Evolutionary conservation across 257 asterid genomes (phyloP).

Genomic region (Phtheirospermum japonicum): DNA sequence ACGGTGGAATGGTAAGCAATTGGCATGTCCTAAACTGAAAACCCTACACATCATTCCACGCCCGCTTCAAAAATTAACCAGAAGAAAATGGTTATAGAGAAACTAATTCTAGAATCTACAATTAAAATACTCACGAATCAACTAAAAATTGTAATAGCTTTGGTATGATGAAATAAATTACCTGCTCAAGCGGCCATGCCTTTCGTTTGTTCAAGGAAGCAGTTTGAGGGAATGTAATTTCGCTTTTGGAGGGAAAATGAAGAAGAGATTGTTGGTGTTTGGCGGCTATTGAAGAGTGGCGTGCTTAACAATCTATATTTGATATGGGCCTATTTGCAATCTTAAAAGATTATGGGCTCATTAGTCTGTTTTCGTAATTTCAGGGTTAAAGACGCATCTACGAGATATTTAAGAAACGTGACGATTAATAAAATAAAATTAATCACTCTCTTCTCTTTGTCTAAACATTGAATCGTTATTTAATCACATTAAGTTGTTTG

Average conservation of each 20-base stretch:
- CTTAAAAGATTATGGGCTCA: no score
- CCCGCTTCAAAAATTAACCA: slow-evolving; percentile 20
- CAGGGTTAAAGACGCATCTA: no score
- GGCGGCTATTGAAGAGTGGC: no score
- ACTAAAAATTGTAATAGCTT: background rate
- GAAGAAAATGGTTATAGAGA: slow-evolving; percentile 2
- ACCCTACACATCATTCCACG: slow-evolving; percentile 30
- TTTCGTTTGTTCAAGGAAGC: background rate
- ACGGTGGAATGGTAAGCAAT: slow-evolving; percentile 41
- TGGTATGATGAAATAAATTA: background rate
- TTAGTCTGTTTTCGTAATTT: no score
- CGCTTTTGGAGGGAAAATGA: background rate
- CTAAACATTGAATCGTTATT: no score
- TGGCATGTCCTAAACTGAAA: slow-evolving; percentile 39
- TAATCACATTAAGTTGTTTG: no score
- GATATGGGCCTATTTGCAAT: no score
- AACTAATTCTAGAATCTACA: background rate
- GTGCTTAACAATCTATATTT: no score
- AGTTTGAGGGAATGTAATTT: background rate
- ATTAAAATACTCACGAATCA: background rate
- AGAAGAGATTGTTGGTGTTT: no score
- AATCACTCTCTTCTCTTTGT: no score
- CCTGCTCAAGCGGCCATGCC: slow-evolving; percentile 16
- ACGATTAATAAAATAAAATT: no score
- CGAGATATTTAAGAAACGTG: no score